Base-by-base conservation (phyloP, 495 filamentous ascomycete species). In the Lepraria neglecta region DNA sequence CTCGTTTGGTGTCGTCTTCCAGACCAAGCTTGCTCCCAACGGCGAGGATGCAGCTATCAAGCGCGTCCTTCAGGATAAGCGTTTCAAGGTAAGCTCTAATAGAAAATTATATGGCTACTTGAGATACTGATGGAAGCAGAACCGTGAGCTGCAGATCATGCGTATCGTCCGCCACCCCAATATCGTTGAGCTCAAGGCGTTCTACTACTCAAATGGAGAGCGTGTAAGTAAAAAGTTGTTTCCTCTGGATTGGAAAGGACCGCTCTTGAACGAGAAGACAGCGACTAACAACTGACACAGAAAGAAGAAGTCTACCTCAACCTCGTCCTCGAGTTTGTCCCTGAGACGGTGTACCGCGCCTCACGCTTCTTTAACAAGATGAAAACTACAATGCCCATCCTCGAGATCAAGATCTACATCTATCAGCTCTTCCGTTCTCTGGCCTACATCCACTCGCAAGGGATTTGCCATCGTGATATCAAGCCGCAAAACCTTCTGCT, bases 271-370 rank as follows among this genome's bases (percentile, higher is more conserved):
- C 17, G 40, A 19, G 30, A 53, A 17, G 6, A 48, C 19, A 46
- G 56, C 21, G 24, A 27, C 63, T 67, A 43, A 62, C 56, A 31
- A 5, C 65, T 60, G 62, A 64, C 57, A 58, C 67, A 97, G 92
- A 96, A 97, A 80, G 95, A 99, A 72, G 94, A 99, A 78, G 95
- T 99, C 14, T 99, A 97, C 74, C 85, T 99, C 53, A 99, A 99
- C 71, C 82, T 99, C 45, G 91, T 99, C 51, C 87, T 97, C 68
- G 94, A 99, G 73, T 99, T 91, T 71, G 95, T 99, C 54, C 95
- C 95, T 11, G 94, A 97, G 78, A 97, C 94, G 0, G 95, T 99
- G 42, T 99, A 97, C 73, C 84, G 95, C 61, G 95, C 94, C n/a
- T 97, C 94, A 47, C 83, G 94, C 53, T 97, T 96, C 76, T 99